These are phyloP conservation scores for Polyporus arcularius DNA, from an alignment of 768 basidiomycete genomes.

Conservation along the genomic window DNA sequence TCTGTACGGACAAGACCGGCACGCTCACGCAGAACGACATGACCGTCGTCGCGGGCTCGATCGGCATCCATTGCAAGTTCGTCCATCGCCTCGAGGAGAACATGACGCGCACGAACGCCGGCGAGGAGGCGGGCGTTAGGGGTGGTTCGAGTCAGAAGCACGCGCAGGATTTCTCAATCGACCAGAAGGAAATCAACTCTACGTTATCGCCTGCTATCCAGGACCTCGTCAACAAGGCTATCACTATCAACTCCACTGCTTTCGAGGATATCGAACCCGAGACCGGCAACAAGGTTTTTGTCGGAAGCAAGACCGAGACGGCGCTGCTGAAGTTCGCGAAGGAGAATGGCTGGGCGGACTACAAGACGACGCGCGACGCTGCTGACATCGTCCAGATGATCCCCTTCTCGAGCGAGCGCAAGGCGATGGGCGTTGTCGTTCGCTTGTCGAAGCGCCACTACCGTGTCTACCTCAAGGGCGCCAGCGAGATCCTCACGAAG, in stretches of 20 bases:
- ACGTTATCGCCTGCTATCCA: constrained; percentile 62
- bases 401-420: constrained; percentile 91
- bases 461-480: constrained; percentile 88
- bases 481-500: constrained; percentile 89
- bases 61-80: constrained; percentile 95
- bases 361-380: constrained; percentile 62
- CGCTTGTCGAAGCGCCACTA: constrained; percentile 51
- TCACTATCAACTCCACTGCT: constrained; percentile 92
- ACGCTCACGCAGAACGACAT: constrained; percentile 95
- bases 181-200: constrained; percentile 67
- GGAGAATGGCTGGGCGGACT: constrained; percentile 75
- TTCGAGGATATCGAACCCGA: constrained; percentile 80
- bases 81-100: constrained; percentile 78
- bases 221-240: constrained; percentile 77
- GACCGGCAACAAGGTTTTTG: constrained; percentile 60
- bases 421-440: constrained; percentile 93
- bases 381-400: constrained; percentile 79
- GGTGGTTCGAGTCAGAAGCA: constrained; percentile 42
- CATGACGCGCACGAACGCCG: constrained; percentile 67
- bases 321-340: constrained; percentile 86
- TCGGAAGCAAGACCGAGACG: constrained; percentile 96
- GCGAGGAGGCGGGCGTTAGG: constrained; percentile 44
- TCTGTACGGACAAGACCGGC: constrained; percentile 96
- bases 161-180: constrained; percentile 81
- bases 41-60: constrained; percentile 94